Base-by-base conservation (phyloP, 2,329 filamentous ascomycete genomes). In the Saccharata proteae region DNA sequence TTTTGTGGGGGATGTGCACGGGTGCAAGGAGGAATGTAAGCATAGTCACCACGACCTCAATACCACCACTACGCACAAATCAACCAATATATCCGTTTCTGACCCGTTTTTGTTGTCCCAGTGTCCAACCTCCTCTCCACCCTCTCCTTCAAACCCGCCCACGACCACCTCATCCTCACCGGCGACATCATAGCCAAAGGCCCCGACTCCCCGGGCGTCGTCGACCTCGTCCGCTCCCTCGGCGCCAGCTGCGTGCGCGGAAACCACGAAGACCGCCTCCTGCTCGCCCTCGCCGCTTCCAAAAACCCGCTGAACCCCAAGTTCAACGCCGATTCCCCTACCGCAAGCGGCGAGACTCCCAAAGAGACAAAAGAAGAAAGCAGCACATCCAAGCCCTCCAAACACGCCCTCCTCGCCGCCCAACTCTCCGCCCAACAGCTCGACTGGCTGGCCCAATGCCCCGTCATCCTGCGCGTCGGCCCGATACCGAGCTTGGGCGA, bases 1-100 rank as follows among this genome's bases (percentile, higher is more conserved):
- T 19, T 65, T 96, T 38, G 65, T 96, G 19, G 88, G 90, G 33
- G 90, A 98, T 58, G 83, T 96, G 10, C 88, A 96, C 59, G 90
- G 90, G 29, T 90, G 90, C 62, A 73, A 73, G 43, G 52, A 69
- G 9, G 71, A 84, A 38, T 65, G 83, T 49, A 57, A 65, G 51
- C 19, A 27, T n/a, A 7, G 19, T 23, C 18, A 22, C 28, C 21
- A 14, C 25, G 17, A 7, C 19, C 7, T n/a, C 7, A n/a, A 7
- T n/a, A 7, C 17, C 8, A 4, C 18, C n/a, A 9, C 9, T 15
- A 29, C 27, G 7, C 27, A 21, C 19, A 21, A 9, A 16, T 13
- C 12, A 6, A 8, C 26, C 18, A 15, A 21, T 21, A n/a, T 20
- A 20, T 7, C 17, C 17, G 25, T 15, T 24, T 6, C 29, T 9